These are phyloP conservation scores for Aspergillus affinis DNA, from an alignment of 495 filamentous ascomycete genomes.

Conservation along the genomic window DNA sequence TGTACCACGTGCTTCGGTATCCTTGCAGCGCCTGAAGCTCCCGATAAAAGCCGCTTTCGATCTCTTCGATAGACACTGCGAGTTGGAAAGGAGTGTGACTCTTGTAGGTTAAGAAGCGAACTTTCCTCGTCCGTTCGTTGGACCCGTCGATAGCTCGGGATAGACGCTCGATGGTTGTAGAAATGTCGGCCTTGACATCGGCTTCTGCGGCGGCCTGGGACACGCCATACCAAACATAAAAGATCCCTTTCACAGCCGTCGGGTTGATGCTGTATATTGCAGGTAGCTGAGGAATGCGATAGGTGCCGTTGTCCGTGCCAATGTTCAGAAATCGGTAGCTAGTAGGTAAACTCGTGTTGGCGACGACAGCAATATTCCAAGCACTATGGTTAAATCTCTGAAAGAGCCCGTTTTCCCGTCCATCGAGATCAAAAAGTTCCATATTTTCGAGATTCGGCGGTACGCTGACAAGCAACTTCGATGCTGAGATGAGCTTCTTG, in stretches of 20 bases:
- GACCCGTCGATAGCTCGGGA: not conserved
- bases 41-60: slow-evolving; percentile 1
- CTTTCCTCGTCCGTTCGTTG: not conserved
- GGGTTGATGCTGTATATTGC: slow-evolving; percentile 1
- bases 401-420: not conserved
- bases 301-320: not conserved
- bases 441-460: not conserved
- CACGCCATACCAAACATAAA: slow-evolving; percentile 3
- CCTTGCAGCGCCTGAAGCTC: slow-evolving; percentile 4
- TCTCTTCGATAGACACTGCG: not conserved
- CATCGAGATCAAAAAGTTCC: not conserved
- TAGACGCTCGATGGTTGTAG: slow-evolving; percentile 1
- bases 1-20: slow-evolving; percentile 1
- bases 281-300: not conserved
- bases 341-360: not conserved
- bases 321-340: not conserved
- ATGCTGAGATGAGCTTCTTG: not conserved
- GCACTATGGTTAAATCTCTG: not conserved
- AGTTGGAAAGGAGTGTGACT: not conserved
- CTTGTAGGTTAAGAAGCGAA: not conserved
- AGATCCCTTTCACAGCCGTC: not conserved
- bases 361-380: not conserved
- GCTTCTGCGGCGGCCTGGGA: not conserved
- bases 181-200: not conserved
- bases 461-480: not conserved